Evolutionary conservation across 23 red algal species (phyloP).

Genomic region (Gracilaria domingensis): DNA sequence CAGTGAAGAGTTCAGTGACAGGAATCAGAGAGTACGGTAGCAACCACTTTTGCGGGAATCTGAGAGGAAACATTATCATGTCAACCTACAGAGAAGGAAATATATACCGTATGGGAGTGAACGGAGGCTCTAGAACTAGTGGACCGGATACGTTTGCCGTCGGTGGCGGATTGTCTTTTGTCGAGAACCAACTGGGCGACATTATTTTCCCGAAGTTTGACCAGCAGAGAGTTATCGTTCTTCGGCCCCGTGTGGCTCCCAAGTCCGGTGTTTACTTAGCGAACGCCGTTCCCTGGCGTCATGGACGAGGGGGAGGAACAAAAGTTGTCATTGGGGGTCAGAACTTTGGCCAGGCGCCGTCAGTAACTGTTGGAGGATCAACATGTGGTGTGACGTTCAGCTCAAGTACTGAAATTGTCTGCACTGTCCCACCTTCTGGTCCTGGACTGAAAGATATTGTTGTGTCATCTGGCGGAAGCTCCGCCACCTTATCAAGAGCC

Average conservation of each 20-base stretch:
- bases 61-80: slow-evolving; percentile 68
- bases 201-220: slow-evolving; percentile 66
- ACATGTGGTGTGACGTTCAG: slow-evolving; percentile 26
- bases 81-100: slow-evolving; percentile 55
- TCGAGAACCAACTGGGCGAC: slow-evolving; percentile 59
- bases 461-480: slow-evolving; percentile 35
- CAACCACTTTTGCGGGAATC: slow-evolving; percentile 47
- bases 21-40: slow-evolving; percentile 70
- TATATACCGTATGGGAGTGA: slow-evolving; percentile 39
- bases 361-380: slow-evolving; percentile 60
- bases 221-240: slow-evolving; percentile 43
- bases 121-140: slow-evolving; percentile 37
- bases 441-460: slow-evolving; percentile 44
- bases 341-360: slow-evolving; percentile 25
- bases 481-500: slow-evolving; percentile 8
- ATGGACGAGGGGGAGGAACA: slow-evolving; percentile 61
- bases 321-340: slow-evolving; percentile 57
- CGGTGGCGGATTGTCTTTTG: slow-evolving; percentile 58
- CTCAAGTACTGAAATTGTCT: slow-evolving; percentile 41
- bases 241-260: slow-evolving; percentile 44
- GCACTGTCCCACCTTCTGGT: slow-evolving; percentile 37
- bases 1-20: slow-evolving; percentile 40
- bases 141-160: slow-evolving; percentile 45
- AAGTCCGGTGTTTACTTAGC: slow-evolving; percentile 18
- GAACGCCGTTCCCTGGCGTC: slow-evolving; percentile 55